Percentiles rank a stretch among this genome's conserved stretches.
phyloP scores from a whole-genome alignment of 106 monocot species.

The Acorus calamus region DNA sequence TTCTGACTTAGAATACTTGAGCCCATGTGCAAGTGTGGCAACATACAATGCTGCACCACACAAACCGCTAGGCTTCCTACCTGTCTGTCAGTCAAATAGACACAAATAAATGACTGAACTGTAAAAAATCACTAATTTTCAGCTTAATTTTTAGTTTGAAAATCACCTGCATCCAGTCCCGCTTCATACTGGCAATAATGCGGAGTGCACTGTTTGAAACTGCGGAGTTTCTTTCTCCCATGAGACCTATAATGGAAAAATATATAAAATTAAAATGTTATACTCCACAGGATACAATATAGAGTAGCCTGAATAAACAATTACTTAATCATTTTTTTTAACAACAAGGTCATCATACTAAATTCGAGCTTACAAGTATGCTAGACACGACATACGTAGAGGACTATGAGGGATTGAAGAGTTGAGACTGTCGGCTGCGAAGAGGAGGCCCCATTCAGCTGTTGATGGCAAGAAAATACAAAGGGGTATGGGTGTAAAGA shows the following conservation, averaged over 20 bases:
- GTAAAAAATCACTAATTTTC: neutral
- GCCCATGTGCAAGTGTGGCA: constrained; percentile 82
- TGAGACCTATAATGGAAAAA: constrained; percentile 31
- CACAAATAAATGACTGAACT: constrained; percentile 3
- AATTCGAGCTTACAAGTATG: too few relatives aligned
- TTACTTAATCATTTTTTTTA: neutral
- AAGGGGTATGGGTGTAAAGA: too few relatives aligned
- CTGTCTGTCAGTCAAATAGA: constrained; percentile 46
- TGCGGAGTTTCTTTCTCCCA: constrained; percentile 42
- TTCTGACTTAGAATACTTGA: constrained; percentile 72
- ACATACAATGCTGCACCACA: constrained; percentile 97
- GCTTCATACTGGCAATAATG: constrained; percentile 91
- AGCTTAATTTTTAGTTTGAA: constrained; percentile 3
- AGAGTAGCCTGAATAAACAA: neutral
- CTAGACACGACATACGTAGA: too few relatives aligned
- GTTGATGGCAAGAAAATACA: too few relatives aligned
- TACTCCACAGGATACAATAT: neutral
- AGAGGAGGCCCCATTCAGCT: too few relatives aligned
- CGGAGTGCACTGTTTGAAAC: constrained; percentile 63
- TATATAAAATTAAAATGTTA: neutral
- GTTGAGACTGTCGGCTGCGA: too few relatives aligned
- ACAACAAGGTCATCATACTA: too few relatives aligned
- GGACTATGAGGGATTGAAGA: too few relatives aligned
- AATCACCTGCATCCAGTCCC: constrained; percentile 94
- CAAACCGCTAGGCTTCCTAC: constrained; percentile 93